phyloP scores from a whole-genome alignment of 495 filamentous ascomycete species.

The Margaritispora aquatica region DNA sequence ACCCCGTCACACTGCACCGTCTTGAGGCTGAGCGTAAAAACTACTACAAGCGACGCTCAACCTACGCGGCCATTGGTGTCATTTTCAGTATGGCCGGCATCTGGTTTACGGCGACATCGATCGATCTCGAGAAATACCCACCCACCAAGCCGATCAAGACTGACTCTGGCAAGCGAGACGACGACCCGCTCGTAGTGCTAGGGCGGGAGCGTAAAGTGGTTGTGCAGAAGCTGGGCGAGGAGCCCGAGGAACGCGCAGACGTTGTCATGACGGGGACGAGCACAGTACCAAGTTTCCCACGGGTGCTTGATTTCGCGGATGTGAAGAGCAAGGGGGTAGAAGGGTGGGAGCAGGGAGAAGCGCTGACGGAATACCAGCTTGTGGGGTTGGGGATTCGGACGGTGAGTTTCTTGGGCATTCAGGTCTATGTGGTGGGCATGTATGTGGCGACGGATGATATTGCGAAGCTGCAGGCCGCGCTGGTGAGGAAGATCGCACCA shows the following conservation, averaged over 20 bases:
- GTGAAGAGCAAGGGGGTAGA: constrained; percentile 1
- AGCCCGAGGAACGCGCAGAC: constrained; percentile 43
- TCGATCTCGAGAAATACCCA: constrained; percentile 29
- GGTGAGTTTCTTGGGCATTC: constrained; percentile 82
- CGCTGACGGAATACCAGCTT: constrained; percentile 65
- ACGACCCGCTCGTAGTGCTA: constrained; percentile 37
- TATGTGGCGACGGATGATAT: constrained; percentile 82
- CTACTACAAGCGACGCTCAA: constrained; percentile 38
- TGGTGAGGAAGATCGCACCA: constrained; percentile 47
- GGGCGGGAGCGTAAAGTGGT: constrained; percentile 48
- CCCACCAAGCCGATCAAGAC: constrained; percentile 21
- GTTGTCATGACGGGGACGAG: constrained; percentile 77
- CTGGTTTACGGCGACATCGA: constrained; percentile 36
- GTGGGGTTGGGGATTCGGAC: constrained; percentile 82
- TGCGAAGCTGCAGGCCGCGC: constrained; percentile 38
- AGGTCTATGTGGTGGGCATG: constrained; percentile 90
- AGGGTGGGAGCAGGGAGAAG: constrained; percentile 18
- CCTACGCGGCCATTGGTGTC: constrained; percentile 40
- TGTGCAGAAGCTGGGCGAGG: constrained; percentile 35
- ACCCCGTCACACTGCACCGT: constrained; percentile 39
- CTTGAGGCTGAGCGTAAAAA: constrained; percentile 32
- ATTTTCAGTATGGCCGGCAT: constrained; percentile 42
- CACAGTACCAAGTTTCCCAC: constrained; percentile 75
- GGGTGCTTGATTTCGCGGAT: constrained; percentile 51
- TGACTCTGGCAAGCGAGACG: constrained; percentile 34